Evolutionary conservation across 1,284 basidiomycete genomes (phyloP), one percentile per base, ranked within the genome.

Genomic region (Omphalotus olearius): DNA sequence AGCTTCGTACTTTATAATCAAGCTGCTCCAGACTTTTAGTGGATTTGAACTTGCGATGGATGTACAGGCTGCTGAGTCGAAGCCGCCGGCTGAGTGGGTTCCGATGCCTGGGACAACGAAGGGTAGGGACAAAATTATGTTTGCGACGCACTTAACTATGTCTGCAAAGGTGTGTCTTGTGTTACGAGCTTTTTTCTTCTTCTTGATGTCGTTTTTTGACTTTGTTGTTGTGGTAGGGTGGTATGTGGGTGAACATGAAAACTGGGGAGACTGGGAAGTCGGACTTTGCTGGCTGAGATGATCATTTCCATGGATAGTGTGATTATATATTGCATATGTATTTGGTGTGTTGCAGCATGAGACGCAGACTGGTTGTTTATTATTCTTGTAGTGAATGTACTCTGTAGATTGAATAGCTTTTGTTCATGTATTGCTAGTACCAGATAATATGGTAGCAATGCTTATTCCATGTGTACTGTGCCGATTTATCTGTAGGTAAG

Each of bases 11-110:
- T 71, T 70, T 64, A 61, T 75, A 35, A 62, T 73, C 41, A 66
- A 69, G 11, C 60, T 71, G 2, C 55, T 74, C 7, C 80, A 83
- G 61, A 67, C 59, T 11, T 82, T 82, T 60, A 67, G 69, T 1
- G 56, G 52, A 0, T 73, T 84, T 52, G 61, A 56, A 3, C 62
- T 82, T 3, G 78, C 68, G 1, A 67, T 60, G 18, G 69, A 74
- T 17, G 67, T 65, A 0, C 73, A 75, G 46, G 69, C 70, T 1
- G 53, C 59, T 14, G 64, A 64, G 13, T 62, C 64, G 0, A 60
- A 61, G n/a, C 69, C 71, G 1, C 71, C 69, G 4, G 54, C 51
- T 5, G 60, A 62, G 11, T 75, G 72, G 74, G 59, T 56, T 20
- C 53, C 57, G 6, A 55, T 50, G 18, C 56, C 56, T 5, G 66